Evolutionary conservation across 768 basidiomycete species (phyloP), one percentile per base, ranked within the genome.

Genomic region (Pleurotus djamor): DNA sequence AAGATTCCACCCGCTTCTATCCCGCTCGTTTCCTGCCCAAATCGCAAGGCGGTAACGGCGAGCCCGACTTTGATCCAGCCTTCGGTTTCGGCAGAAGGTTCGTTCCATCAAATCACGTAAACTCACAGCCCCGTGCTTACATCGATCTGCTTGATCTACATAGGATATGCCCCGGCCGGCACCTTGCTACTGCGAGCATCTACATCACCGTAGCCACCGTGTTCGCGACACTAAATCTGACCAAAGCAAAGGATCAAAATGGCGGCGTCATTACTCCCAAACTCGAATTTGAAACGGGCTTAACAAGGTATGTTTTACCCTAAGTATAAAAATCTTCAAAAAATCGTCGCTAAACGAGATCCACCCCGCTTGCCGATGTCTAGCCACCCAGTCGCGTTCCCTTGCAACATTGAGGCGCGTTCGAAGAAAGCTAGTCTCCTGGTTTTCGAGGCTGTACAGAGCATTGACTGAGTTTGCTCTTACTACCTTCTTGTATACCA

Each of bases 151-250:
- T 13, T 44, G 21, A 59, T 48, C 28, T 35, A n/a, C n/a, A n/a
- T n/a, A 67, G 80, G 34, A 76, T 79, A 4, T 85, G 83, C 63
- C 81, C 81, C 0, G 83, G 83, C 4, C 52, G 64, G 35, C 68
- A 81, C 64, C 72, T 85, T 33, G 77, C 78, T 58, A 78, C 81
- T 54, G 73, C 73, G 4, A 78, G 79, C 2, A 60, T 76, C 34
- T 84, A 82, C 79, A 69, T 83, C 35, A 68, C 79, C 21, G 69
- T 78, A 14, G 77, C 79, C 1, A 69, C 73, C 8, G 74, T 83
- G 63, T 69, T 84, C 4, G 76, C 82, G 1, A 76, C 78, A 43
- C 64, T 84, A 50, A 75, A 78, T 16, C 71, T 84, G 12, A 38
- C 65, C 12, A 79, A 75, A 67, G 72, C 75, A 12, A 58, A 69